Evolutionary conservation across 2,329 filamentous ascomycete species (phyloP).

Genomic region (Aspergillus phoenicis): DNA sequence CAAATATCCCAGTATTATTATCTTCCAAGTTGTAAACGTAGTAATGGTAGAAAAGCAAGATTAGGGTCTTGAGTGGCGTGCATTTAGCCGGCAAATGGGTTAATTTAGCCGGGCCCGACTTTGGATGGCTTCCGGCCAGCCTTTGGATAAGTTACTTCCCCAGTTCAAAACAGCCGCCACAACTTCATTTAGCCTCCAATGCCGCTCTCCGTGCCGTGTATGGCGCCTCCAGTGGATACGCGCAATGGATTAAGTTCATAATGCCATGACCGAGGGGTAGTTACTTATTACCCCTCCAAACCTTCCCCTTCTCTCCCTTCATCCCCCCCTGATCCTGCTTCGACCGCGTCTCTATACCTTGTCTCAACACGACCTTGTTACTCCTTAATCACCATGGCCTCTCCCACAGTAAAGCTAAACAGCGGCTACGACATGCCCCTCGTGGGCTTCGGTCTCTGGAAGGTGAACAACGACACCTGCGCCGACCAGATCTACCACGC

Average conservation of each 20-base stretch:
- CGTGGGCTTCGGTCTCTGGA: constrained; percentile 67
- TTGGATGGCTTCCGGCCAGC: too few relatives aligned
- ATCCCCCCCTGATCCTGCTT: constrained; percentile 6
- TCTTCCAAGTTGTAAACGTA: background rate
- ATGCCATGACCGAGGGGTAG: background rate
- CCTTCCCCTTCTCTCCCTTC: constrained; percentile 17
- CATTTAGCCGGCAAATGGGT: constrained; percentile 1
- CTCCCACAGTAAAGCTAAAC: constrained; percentile 26
- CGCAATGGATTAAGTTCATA: background rate
- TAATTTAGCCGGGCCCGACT: constrained; percentile 6
- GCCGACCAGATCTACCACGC: constrained; percentile 77
- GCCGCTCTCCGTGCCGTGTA: background rate
- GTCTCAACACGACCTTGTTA: constrained; percentile 1
- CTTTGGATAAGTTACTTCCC: too few relatives aligned
- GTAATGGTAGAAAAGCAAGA: background rate
- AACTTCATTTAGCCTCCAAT: constrained; percentile 15
- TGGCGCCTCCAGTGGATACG: background rate
- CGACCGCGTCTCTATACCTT: constrained; percentile 1
- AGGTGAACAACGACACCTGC: constrained; percentile 72
- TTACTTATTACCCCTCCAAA: constrained; percentile 4
- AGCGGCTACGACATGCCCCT: constrained; percentile 44
- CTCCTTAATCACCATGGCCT: constrained; percentile 16
- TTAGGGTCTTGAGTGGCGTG: constrained; percentile 2
- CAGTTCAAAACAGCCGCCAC: background rate
- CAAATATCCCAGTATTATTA: too few relatives aligned